Conservation (phyloP, 2,329 filamentous ascomycete genomes). For the Emmonsia crescens region DNA sequence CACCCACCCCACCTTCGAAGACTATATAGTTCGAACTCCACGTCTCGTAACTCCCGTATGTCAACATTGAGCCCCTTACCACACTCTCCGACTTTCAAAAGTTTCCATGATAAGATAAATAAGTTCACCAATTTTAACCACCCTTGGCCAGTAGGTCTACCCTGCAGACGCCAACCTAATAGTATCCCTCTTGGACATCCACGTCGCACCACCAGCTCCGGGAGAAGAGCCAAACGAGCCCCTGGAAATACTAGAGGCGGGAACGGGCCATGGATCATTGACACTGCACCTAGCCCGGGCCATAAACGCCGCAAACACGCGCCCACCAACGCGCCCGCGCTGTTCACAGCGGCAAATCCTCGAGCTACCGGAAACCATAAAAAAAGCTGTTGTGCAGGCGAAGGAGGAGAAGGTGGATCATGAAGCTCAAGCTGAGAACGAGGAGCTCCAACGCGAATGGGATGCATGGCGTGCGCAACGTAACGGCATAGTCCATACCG, state of each 20-base stretch:
- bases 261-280: constrained; percentile 72
- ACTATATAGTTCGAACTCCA: constrained; percentile 58
- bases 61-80: not conserved
- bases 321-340: constrained; percentile 35
- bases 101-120: not conserved
- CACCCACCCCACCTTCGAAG: constrained; percentile 56
- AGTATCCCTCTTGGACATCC: constrained; percentile 64
- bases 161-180: constrained; percentile 65
- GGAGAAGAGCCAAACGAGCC: constrained; percentile 27
- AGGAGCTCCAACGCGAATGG: constrained; percentile 27
- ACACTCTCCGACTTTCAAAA: not conserved
- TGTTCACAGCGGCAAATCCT: constrained; percentile 24
- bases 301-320: constrained; percentile 60
- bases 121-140: constrained; percentile 13
- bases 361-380: constrained; percentile 11
- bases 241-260: constrained; percentile 70
- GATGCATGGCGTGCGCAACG: constrained; percentile 42
- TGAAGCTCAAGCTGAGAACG: constrained; percentile 10
- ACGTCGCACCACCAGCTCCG: constrained; percentile 39
- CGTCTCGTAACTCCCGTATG: constrained; percentile 65
- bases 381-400: constrained; percentile 15
- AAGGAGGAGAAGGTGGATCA: constrained; percentile 15
- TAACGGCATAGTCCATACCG: constrained; percentile 61
- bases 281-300: constrained; percentile 66
- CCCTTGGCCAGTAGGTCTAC: constrained; percentile 47